Evolutionary conservation across 2,329 filamentous ascomycete species (phyloP), one percentile per base, ranked within the genome.

Genomic region (Aspergillus cejpii): DNA sequence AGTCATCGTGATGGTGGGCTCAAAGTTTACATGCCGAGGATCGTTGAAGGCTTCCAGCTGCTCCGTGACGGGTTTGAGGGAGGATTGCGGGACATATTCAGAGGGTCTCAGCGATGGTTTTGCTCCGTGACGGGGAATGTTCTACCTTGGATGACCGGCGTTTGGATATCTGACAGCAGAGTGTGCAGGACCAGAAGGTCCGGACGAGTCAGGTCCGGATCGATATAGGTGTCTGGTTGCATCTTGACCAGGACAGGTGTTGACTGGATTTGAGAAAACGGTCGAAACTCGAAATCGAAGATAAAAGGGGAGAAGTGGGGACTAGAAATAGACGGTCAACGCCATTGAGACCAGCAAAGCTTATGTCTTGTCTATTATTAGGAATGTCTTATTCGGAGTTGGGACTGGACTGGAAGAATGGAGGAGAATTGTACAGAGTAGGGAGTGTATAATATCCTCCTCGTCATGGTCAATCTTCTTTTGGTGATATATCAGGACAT

Each of bases 1-100:
- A 15, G 68, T 65, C 34, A 72, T 67, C 52, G 79, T 77, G 23
- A 80, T 67, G 11, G 76, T 78, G n/a, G 75, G 74, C 48, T 77
- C 69, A 54, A 80, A 80, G 12, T 63, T 55, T n/a, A 65, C 50
- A 46, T 68, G 63, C 2, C 63, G 63, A 8, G 72, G 69, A 52
- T 78, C 64, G 55, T 79, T 80, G 38, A 76, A 59, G 20, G 67
- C 66, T 49, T 72, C 65, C 39, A 79, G 58, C n/a, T 64, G 64
- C 12, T 68, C 57, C 3, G 31, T 8, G 31, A 34, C 31, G 17
- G 31, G 11, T 6, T 34, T 34, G 31, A 3, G 17, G 2, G 15
- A 15, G 7, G 31, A 34, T 4, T 11, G 28, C 56, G 40, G 11
- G 52, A 38, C 38, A 55, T 41, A 39, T 66, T 58, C 37, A 47